Percentiles rank a stretch among this genome's conserved stretches.
Evolutionary conservation across 139 green algal species (phyloP).

Genomic region (Chlorokybus atmophyticus): DNA sequence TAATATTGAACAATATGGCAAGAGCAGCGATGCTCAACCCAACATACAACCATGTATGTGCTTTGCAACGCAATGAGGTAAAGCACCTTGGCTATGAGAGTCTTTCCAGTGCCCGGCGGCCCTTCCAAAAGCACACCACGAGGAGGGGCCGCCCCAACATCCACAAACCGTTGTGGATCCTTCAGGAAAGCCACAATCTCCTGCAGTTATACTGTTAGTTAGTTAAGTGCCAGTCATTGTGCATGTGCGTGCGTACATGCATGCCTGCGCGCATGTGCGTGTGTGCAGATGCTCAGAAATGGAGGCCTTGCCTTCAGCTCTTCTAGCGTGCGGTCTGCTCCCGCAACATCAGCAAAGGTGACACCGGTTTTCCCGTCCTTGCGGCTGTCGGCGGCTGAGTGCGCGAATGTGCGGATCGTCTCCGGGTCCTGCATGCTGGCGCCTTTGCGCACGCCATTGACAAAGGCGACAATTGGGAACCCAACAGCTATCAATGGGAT

Average conservation of each 20-base stretch:
- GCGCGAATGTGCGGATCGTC: neutral
- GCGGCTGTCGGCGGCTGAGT: neutral
- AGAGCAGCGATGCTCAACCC: too few species aligned
- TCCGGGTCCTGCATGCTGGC: neutral
- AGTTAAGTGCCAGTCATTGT: too few species aligned
- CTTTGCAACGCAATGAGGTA: too few species aligned
- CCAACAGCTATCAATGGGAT: neutral
- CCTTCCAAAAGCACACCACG: conserved; percentile 95
- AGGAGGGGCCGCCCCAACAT: conserved; percentile 67
- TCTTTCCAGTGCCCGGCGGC: conserved; percentile 71
- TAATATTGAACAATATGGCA: too few species aligned
- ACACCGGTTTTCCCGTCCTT: conserved; percentile 37
- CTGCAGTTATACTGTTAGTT: too few species aligned
- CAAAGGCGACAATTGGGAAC: neutral
- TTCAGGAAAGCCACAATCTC: conserved; percentile 65
- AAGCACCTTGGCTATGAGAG: conserved; percentile 19
- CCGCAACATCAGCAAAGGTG: conserved; percentile 82
- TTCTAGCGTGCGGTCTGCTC: conserved; percentile 60
- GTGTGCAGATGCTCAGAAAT: neutral
- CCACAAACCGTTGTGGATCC: conserved; percentile 59
- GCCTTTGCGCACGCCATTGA: neutral
- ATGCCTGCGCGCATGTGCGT: too few species aligned
- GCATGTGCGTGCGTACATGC: too few species aligned
- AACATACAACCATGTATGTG: too few species aligned
- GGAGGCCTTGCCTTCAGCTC: conserved; percentile 42